These are phyloP conservation scores for Tetrahymena thermophila DNA, from an alignment of 73 alveolate genomes.

Conservation along the genomic window DNA sequence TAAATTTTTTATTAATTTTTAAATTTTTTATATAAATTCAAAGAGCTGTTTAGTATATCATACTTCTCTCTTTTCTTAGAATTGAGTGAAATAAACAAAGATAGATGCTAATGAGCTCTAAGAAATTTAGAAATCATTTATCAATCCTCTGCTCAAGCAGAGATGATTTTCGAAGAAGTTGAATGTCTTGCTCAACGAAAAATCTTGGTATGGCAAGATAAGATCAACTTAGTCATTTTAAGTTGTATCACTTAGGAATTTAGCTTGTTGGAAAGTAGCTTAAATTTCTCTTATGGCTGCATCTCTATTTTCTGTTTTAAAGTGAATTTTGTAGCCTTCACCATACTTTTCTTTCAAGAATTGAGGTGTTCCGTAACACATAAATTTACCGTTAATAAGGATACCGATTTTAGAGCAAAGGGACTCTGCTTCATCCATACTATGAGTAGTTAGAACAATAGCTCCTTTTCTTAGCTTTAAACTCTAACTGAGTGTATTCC, in stretches of 20 bases:
- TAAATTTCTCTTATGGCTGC: not conserved
- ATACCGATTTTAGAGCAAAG: constrained; percentile 80
- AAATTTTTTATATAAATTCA: not conserved
- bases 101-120: not conserved
- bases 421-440: constrained; percentile 84
- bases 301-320: constrained; percentile 4
- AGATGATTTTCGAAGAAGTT: not conserved
- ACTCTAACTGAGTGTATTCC: constrained; percentile 15
- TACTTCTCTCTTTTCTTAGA: not conserved
- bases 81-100: not conserved
- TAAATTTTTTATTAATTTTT: no score
- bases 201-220: not conserved
- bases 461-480: constrained; percentile 23
- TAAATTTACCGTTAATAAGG: constrained; percentile 65
- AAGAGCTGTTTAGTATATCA: not conserved
- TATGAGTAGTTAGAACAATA: constrained; percentile 76
- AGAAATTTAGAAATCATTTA: not conserved
- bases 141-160: not conserved
- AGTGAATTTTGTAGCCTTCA: constrained; percentile 59
- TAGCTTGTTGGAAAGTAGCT: not conserved
- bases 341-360: constrained; percentile 71
- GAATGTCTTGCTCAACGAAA: not conserved
- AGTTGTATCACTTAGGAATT: not conserved
- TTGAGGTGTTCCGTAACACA: constrained; percentile 74
- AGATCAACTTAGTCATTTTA: not conserved